These are phyloP conservation scores for Bertia moriformis DNA, from an alignment of 2,329 filamentous ascomycete genomes.

Conservation along the genomic window DNA sequence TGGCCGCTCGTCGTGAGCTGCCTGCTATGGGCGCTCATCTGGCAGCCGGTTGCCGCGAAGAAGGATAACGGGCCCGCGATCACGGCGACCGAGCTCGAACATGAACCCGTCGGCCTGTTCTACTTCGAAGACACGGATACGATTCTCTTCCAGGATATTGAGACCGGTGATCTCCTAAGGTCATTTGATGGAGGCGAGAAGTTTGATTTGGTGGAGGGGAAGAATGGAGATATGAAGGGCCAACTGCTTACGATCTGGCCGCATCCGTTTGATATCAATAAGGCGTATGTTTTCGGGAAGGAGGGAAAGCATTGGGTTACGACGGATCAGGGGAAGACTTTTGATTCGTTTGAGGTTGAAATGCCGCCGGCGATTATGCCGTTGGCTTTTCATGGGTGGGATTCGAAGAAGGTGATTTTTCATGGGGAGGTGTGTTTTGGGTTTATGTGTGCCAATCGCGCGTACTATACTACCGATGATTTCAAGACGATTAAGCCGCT, in stretches of 20 bases:
- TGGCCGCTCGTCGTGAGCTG: constrained; percentile 23
- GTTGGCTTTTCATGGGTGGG: constrained; percentile 68
- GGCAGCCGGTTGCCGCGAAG: constrained; percentile 24
- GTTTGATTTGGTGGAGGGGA: constrained; percentile 54
- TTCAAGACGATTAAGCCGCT: constrained; percentile 53
- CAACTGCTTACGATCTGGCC: constrained; percentile 49
- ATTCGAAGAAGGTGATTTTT: constrained; percentile 76
- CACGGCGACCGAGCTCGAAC: constrained; percentile 47
- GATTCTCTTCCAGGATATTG: constrained; percentile 58
- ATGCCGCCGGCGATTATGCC: constrained; percentile 33
- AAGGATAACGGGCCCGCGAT: constrained; percentile 56
- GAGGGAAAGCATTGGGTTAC: constrained; percentile 68
- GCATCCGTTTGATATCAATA: constrained; percentile 65
- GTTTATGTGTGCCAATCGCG: constrained; percentile 46
- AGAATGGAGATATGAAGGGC: constrained; percentile 42
- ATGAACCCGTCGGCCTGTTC: constrained; percentile 54
- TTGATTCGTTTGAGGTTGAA: constrained; percentile 58
- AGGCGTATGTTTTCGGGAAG: constrained; percentile 67
- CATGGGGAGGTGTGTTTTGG: constrained; percentile 56
- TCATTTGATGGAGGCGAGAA: constrained; percentile 67
- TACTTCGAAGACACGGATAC: constrained; percentile 87
- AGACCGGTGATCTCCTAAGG: constrained; percentile 53
- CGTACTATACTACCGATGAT: constrained; percentile 69
- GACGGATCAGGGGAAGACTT: constrained; percentile 66
- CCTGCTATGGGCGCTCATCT: constrained; percentile 28